Percentiles rank a stretch among this genome's conserved stretches.
Evolutionary conservation across 2,329 filamentous ascomycete species (phyloP).

Genomic region (Balansia obtecta): DNA sequence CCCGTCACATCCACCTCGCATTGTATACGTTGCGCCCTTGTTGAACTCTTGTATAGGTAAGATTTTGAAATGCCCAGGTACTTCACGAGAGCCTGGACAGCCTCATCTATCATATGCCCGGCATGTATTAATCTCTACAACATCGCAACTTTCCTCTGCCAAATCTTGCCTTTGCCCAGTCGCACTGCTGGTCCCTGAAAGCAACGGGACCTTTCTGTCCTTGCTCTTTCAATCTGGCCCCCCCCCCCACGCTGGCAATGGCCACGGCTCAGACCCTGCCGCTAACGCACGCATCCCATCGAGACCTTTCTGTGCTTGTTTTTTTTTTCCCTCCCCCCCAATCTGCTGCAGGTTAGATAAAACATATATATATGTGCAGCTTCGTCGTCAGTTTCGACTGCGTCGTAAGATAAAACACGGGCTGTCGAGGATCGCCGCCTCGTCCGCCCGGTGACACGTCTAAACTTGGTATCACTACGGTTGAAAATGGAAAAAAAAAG

Average conservation of each 20-base stretch:
- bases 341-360: not conserved
- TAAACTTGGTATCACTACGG: slow-evolving; percentile 15
- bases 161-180: not conserved
- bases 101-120: slow-evolving; percentile 4
- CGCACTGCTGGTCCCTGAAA: not conserved
- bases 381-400: not conserved
- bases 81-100: slow-evolving; percentile 2
- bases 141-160: not conserved
- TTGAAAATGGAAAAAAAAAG: slow-evolving; percentile 4
- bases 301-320: not conserved
- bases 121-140: not conserved
- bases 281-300: no score
- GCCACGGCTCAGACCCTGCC: no score
- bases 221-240: not conserved
- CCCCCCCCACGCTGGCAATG: not conserved
- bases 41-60: slow-evolving; percentile 1
- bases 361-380: not conserved
- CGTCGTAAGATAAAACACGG: slow-evolving; percentile 1
- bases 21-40: not conserved
- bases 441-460: slow-evolving; percentile 9
- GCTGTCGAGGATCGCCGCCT: slow-evolving; percentile 2
- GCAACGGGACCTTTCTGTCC: not conserved
- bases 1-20: no score
- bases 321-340: not conserved
- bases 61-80: slow-evolving; percentile 6